phyloP scores from a whole-genome alignment of 2,329 filamentous ascomycete species.

The Coniochaeta hoffmannii region DNA sequence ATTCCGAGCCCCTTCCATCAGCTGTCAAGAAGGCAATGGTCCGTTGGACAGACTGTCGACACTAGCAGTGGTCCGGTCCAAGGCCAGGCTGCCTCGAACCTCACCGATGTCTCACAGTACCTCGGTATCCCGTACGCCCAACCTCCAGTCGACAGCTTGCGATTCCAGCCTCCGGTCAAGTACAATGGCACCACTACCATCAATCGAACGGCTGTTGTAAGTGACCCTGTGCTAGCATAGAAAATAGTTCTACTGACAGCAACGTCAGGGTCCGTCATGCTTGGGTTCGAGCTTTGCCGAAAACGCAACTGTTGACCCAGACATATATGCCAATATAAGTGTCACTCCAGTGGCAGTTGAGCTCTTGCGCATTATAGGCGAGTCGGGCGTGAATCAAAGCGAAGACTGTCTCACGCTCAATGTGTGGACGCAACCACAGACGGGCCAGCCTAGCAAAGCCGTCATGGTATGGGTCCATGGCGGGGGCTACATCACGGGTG shows the following conservation, averaged over 20 bases:
- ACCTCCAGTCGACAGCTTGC: conserved; percentile 15
- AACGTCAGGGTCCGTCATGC: conserved; percentile 4
- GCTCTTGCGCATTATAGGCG: conserved; percentile 15
- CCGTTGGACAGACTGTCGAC: conserved; percentile 13
- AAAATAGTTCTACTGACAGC: not conserved
- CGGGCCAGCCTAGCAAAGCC: conserved; percentile 16
- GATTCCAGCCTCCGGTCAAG: conserved; percentile 15
- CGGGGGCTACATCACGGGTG: conserved; percentile 16
- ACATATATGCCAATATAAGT: conserved; percentile 14
- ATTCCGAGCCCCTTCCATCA: not conserved
- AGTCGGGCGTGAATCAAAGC: conserved; percentile 14
- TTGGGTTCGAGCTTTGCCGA: not conserved
- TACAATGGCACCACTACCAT: conserved; percentile 11
- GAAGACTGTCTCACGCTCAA: conserved; percentile 31
- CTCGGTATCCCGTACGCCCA: conserved; percentile 22
- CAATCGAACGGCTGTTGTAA: conserved; percentile 6
- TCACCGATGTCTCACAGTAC: conserved; percentile 24
- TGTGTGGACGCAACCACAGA: conserved; percentile 26
- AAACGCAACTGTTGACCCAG: conserved; percentile 6
- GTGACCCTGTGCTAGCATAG: not conserved
- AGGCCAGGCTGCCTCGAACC: conserved; percentile 21
- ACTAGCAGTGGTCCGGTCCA: conserved; percentile 23
- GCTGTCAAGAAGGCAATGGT: not conserved
- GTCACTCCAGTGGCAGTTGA: conserved; percentile 17
- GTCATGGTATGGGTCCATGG: conserved; percentile 30